A percentile compares a stretch with the other conserved stretches of the same genome.
Evolutionary conservation across 2,329 filamentous ascomycete species (phyloP).

Genomic region (Exophiala alcalophila): DNA sequence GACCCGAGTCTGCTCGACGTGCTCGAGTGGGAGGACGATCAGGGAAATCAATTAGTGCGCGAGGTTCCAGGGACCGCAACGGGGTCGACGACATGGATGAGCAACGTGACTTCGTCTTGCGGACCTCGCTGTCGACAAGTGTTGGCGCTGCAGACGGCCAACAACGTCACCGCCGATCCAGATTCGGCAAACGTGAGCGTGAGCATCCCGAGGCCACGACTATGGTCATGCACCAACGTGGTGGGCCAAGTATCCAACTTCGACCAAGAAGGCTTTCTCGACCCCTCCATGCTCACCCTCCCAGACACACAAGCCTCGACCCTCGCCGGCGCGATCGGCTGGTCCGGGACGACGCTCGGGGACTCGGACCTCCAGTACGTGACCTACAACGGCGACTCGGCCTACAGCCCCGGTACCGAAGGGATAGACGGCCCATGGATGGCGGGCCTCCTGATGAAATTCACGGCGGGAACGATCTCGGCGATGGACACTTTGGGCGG

Average conservation of each 20-base stretch:
- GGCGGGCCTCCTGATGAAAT: conserved; percentile 11
- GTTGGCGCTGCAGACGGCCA: conserved; percentile 17
- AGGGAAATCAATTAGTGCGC: conserved; percentile 2
- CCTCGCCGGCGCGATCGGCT: conserved; percentile 20
- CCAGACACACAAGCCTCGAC: conserved; percentile 18
- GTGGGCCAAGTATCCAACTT: conserved; percentile 9
- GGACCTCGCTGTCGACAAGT: conserved; percentile 19
- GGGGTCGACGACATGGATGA: conserved; percentile 13
- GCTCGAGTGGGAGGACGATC: conserved; percentile 8
- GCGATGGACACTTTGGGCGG: conserved; percentile 10
- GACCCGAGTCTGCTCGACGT: background rate
- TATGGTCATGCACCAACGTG: conserved; percentile 23
- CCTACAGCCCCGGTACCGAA: conserved; percentile 6
- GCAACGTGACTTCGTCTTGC: conserved; percentile 11
- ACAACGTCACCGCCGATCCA: conserved; percentile 5
- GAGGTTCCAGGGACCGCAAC: conserved; percentile 4
- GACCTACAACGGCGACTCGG: conserved; percentile 10
- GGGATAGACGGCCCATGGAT: conserved; percentile 4
- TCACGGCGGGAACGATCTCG: conserved; percentile 12
- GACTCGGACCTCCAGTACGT: conserved; percentile 10
- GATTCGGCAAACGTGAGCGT: background rate
- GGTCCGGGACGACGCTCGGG: conserved; percentile 10
- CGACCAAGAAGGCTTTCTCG: conserved; percentile 5
- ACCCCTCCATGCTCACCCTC: conserved; percentile 4
- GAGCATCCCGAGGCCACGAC: conserved; percentile 7